phyloP scores from a whole-genome alignment of 192 early-diverging fungal genomes.

The Irineochytrium annulatum region DNA sequence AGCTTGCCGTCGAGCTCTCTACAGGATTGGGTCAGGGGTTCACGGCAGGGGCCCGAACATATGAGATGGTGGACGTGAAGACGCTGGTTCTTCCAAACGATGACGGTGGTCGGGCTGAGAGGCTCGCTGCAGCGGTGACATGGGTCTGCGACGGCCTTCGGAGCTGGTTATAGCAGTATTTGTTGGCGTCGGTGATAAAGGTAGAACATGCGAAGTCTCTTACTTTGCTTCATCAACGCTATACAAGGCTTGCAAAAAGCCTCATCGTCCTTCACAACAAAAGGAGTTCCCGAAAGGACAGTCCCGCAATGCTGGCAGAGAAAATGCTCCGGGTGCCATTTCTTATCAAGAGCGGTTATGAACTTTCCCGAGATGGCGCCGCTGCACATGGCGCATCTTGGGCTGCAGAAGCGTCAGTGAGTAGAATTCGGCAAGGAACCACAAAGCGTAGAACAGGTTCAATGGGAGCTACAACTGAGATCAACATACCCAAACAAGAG shows the following conservation, averaged over 20 bases:
- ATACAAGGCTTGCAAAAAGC: slow-evolving; percentile 47
- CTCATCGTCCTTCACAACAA: slow-evolving; percentile 39
- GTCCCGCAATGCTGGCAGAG: slow-evolving; percentile 37
- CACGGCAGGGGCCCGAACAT: slow-evolving; percentile 40
- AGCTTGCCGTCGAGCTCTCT: slow-evolving; percentile 48
- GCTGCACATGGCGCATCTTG: slow-evolving; percentile 5
- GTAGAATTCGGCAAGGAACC: no score
- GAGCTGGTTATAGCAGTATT: slow-evolving; percentile 9
- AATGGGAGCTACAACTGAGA: not conserved
- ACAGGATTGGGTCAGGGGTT: slow-evolving; percentile 20
- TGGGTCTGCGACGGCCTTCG: slow-evolving; percentile 14
- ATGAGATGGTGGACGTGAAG: slow-evolving; percentile 46
- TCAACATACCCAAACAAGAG: not conserved
- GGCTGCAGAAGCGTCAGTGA: not conserved
- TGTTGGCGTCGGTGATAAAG: not conserved
- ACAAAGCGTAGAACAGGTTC: not conserved
- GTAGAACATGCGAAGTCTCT: not conserved
- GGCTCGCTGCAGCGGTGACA: slow-evolving; percentile 44
- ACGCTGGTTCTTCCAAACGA: slow-evolving; percentile 26
- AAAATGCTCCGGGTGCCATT: slow-evolving; percentile 54
- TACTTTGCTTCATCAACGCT: slow-evolving; percentile 25
- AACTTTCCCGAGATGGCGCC: slow-evolving; percentile 31
- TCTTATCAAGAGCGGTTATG: slow-evolving; percentile 41
- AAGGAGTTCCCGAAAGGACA: slow-evolving; percentile 25
- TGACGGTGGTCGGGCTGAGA: slow-evolving; percentile 13